Evolutionary conservation across 192 early-diverging fungal genomes (phyloP).

Genomic region (Linnemannia exigua): DNA sequence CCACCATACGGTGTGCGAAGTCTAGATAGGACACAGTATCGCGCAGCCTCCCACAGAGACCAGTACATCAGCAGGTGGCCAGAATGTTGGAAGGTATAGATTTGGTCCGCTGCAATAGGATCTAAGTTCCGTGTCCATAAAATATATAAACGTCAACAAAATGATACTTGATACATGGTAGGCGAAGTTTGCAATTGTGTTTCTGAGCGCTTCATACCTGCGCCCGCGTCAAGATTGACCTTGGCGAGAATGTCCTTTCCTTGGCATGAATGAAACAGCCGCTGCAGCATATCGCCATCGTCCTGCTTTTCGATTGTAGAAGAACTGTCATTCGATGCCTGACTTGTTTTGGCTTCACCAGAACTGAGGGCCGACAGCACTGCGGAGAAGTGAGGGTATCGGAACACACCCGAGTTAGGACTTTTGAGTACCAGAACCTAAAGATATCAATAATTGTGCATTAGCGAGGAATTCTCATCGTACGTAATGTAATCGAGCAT

Average conservation of each 20-base stretch:
- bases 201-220: slow-evolving; percentile 14
- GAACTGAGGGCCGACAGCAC: slow-evolving; percentile 61
- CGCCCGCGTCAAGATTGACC: slow-evolving; percentile 31
- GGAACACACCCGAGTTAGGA: slow-evolving; percentile 73
- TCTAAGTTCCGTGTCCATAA: neutral
- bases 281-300: slow-evolving; percentile 58
- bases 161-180: neutral
- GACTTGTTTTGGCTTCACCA: slow-evolving; percentile 28
- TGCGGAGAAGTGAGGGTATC: slow-evolving; percentile 75
- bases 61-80: slow-evolving; percentile 71
- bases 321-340: slow-evolving; percentile 9
- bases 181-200: neutral
- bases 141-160: neutral
- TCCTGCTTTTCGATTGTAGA: neutral
- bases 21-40: slow-evolving; percentile 80
- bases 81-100: slow-evolving; percentile 54
- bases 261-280: slow-evolving; percentile 75
- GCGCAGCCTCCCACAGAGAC: slow-evolving; percentile 81
- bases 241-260: slow-evolving; percentile 36
- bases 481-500: neutral
- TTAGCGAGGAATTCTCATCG: neutral
- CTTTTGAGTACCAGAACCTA: slow-evolving; percentile 44
- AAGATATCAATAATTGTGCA: neutral
- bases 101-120: slow-evolving; percentile 21
- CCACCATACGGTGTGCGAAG: slow-evolving; percentile 82